These are phyloP conservation scores for Stemphylium beticola DNA, from an alignment of 2,329 filamentous ascomycete species.

Conservation along the genomic window DNA sequence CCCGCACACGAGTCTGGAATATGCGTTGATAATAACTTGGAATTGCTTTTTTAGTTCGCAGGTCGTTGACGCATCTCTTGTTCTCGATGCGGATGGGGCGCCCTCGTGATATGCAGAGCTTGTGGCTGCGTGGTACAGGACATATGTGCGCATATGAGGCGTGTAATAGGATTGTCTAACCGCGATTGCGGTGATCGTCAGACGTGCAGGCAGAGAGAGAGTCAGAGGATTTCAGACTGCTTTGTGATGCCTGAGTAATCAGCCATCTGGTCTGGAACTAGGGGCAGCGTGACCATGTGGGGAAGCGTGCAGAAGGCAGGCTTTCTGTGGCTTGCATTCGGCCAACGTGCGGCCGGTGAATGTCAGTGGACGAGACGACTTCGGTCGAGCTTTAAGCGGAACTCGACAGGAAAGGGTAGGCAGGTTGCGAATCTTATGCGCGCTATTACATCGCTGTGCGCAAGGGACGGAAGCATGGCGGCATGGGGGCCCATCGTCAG, in stretches of 20 bases:
- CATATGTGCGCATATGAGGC: conserved; percentile 2
- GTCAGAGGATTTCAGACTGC: conserved; percentile 14
- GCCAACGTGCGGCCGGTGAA: conserved; percentile 19
- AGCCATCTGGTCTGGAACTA: not conserved
- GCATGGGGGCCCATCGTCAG: conserved; percentile 2
- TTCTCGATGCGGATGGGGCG: not conserved
- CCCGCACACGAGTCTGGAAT: too few species aligned
- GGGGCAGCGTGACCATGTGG: conserved; percentile 27
- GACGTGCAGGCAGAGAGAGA: too few species aligned
- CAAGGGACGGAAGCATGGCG: conserved; percentile 17
- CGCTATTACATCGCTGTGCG: conserved; percentile 30
- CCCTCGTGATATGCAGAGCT: conserved; percentile 4
- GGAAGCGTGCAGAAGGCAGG: conserved; percentile 16
- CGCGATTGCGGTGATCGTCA: too few species aligned
- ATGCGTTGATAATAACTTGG: too few species aligned
- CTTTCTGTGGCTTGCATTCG: conserved; percentile 9
- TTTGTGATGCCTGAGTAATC: conserved; percentile 47
- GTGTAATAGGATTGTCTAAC: not conserved
- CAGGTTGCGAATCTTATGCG: conserved; percentile 28
- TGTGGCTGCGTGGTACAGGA: not conserved
- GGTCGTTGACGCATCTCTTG: too few species aligned
- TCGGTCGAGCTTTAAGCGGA: conserved; percentile 16
- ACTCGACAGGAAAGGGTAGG: conserved; percentile 3
- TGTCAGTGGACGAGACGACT: not conserved
- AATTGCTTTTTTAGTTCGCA: too few species aligned